Conservation (phyloP, 2,329 filamentous ascomycete genomes). For the Phialophora expanda region DNA sequence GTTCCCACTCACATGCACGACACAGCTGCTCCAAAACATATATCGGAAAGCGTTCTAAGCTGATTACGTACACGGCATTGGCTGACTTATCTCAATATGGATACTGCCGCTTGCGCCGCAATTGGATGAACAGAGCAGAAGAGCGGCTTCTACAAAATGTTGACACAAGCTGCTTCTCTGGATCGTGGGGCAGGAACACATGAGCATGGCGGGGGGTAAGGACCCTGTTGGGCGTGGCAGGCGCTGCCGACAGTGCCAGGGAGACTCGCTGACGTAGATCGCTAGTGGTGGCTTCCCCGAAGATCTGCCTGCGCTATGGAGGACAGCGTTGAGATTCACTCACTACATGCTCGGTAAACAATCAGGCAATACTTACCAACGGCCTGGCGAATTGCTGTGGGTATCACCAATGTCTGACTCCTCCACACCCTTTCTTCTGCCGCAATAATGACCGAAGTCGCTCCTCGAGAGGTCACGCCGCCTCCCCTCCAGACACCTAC, state of each 20-base stretch:
- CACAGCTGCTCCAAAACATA: conserved; percentile 21
- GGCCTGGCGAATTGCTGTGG: background rate
- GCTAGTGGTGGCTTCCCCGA: background rate
- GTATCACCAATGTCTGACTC: background rate
- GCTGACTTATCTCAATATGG: conserved; percentile 30
- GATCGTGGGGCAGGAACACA: background rate
- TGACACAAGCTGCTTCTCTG: conserved; percentile 2
- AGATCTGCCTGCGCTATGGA: background rate
- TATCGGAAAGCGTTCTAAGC: conserved; percentile 18
- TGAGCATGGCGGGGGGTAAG: background rate
- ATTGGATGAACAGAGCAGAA: conserved; percentile 10
- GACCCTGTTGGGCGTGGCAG: background rate
- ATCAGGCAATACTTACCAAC: background rate
- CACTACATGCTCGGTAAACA: background rate
- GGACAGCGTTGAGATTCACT: background rate
- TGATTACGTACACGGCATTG: conserved; percentile 31
- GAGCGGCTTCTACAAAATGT: background rate
- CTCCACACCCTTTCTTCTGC: background rate
- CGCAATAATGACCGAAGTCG: conserved; percentile 33
- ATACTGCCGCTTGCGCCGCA: conserved; percentile 13
- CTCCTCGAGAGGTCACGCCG: conserved; percentile 44
- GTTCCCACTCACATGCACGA: conserved; percentile 24
- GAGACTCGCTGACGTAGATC: background rate
- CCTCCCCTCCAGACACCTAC: conserved; percentile 59
- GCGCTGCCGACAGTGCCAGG: background rate